Evolutionary conservation across 192 early-diverging fungal species (phyloP), one percentile per base, ranked within the genome.

Genomic region (Physocladia obscura): DNA sequence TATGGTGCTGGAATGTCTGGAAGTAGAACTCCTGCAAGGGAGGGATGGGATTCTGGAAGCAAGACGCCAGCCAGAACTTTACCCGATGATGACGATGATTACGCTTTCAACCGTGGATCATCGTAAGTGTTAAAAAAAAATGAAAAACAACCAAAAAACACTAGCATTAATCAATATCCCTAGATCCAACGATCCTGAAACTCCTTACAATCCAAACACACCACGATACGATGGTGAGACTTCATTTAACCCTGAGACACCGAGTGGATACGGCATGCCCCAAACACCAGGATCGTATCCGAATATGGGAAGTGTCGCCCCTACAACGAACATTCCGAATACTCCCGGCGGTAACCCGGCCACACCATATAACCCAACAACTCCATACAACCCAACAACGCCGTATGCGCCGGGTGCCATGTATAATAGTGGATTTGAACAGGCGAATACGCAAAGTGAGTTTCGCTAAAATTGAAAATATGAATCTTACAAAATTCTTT

Each of bases 1-100:
- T 44, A 44, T n/a, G 85, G 78, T 26, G 80, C 76, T 15, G 85
- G 75, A 83, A 85, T 80, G 63, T 80, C 78, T 55, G 91, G 90
- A 48, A 82, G 77, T 59, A 77, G 55, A 57, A 86, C 77, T 44
- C 76, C 81, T 19, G 44, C 37, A 15, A 21, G 57, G 19, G 70
- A 55, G n/a, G 79, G 69, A n/a, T 80, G 67, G 77, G 77, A 82
- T 67, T 73, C 70, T 62, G 76, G 80, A n/a, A 67, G 61, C 29
- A 61, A 67, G 30, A 77, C 68, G 17, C 71, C 79, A 30, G 63
- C 61, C 48, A 50, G 54, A 1, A 35, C 34, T 4, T 56, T 48
- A 40, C 26, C 31, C 27, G 49, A 27, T 29, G 71, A 50, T 60
- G 38, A 70, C 68, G 60, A 72, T 56, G 56, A 60, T n/a, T 62